Base-by-base conservation (phyloP, 805 yeast species). In the Yarrowia hollandica region DNA sequence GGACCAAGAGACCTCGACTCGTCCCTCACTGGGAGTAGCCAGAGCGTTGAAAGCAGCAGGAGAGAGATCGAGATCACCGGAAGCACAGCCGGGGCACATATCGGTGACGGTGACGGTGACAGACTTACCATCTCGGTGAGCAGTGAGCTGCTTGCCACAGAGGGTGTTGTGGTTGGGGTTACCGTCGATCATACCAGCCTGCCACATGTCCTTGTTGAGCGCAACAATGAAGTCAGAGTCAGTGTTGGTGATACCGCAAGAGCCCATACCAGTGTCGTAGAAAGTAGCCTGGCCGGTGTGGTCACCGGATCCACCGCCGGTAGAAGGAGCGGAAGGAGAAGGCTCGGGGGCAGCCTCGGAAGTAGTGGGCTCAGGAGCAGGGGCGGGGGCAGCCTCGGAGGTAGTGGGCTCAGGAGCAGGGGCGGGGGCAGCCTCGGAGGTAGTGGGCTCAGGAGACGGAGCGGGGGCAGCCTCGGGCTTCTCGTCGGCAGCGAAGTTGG, bases 71-170 rank as follows among this genome's bases (percentile, higher is more conserved):
- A 83, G 77, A 65, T 77, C 81, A 60, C 79, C 68, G 54, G 70
- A 66, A 22, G 69, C 63, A 66, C 87, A 83, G 21, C 81, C 84
- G 58, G 73, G 79, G 71, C 87, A 83, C 63, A 78, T 72, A 70
- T 83, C 87, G 35, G 75, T 79, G 52, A 82, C 82, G 19, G 79
- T 78, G 50, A 83, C 87, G 41, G 73, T 75, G 60, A 82, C 85
- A 14, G 82, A 71, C 66, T 79, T 79, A 52, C 79, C 82, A 60
- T 71, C 70, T 65, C 76, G 77, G 65, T 65, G 65, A 33, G 81
- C 80, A 48, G 69, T 71, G 65, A 82, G 79, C 65, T 75, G 69
- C 69, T 75, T 77, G 57, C 85, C 85, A 69, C 86, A 82, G 66
- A 75, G 73, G 19, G 74, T 73, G 63, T 68, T 67, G 58, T 59